Conservation (phyloP, 2,329 filamentous ascomycete genomes). For the Colletotrichum musae region DNA sequence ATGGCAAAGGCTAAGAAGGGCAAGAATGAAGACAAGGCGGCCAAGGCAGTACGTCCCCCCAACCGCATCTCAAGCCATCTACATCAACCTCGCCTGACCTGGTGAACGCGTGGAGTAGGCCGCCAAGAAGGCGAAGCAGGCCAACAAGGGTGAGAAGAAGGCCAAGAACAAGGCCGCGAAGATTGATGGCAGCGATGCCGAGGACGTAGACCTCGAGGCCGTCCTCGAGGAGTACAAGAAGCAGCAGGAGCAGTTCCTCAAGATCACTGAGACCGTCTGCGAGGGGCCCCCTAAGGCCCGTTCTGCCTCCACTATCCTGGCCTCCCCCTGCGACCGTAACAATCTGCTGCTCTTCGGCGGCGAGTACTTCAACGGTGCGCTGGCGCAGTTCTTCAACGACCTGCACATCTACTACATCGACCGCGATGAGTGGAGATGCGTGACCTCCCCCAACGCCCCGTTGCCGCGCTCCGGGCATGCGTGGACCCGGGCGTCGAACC, state of each 20-base stretch:
- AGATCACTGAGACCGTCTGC: constrained; percentile 86
- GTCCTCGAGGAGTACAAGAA: constrained; percentile 94
- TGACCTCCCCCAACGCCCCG: constrained; percentile 92
- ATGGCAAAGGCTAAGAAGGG: constrained; percentile 69
- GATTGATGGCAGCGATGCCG: constrained; percentile 85
- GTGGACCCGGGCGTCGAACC: constrained; percentile 91
- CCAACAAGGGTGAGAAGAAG: constrained; percentile 92
- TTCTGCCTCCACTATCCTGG: constrained; percentile 85
- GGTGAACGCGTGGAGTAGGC: constrained; percentile 52
- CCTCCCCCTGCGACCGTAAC: constrained; percentile 87
- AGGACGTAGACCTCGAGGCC: constrained; percentile 93
- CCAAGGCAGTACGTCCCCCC: constrained; percentile 58
- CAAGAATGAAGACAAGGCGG: constrained; percentile 63
- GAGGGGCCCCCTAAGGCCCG: constrained; percentile 82
- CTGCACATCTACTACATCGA: constrained; percentile 82
- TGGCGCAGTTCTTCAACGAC: constrained; percentile 81
- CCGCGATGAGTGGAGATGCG: constrained; percentile 89
- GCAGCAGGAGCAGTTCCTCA: constrained; percentile 93
- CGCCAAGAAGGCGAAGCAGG: constrained; percentile 82
- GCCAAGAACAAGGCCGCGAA: constrained; percentile 79
- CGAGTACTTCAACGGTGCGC: constrained; percentile 93
- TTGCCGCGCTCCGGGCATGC: constrained; percentile 93
- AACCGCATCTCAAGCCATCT: constrained; percentile 10
- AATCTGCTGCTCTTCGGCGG: constrained; percentile 94
- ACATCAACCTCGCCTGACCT: constrained; percentile 43